A percentile compares a stretch with the other conserved stretches of the same genome.
phyloP scores from a whole-genome alignment of 2,329 filamentous ascomycete species.

The Huntiella moniliformis region DNA sequence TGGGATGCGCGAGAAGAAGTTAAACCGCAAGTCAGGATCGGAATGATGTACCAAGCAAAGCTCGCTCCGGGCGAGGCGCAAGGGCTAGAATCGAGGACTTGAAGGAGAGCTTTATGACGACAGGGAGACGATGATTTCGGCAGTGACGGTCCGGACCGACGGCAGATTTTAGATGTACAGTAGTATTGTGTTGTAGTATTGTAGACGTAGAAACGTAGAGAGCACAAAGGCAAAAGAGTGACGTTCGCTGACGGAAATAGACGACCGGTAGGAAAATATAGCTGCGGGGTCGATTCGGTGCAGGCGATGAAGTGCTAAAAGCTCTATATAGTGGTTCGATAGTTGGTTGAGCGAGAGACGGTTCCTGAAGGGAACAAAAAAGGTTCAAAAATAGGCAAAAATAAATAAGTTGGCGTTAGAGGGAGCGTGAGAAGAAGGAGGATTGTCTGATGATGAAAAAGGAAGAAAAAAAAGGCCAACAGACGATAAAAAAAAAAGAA shows the following conservation, averaged over 20 bases:
- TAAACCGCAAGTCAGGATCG: background rate
- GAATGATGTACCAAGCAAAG: constrained; percentile 5
- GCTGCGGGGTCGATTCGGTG: no score
- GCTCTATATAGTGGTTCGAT: background rate
- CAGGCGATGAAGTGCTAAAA: no score
- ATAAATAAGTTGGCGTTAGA: background rate
- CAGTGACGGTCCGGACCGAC: background rate
- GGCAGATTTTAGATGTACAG: no score
- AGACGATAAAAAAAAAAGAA: constrained; percentile 5
- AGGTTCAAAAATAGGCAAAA: constrained; percentile 3
- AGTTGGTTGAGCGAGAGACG: constrained; percentile 1
- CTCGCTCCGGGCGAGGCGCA: constrained; percentile 9
- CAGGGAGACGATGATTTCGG: background rate
- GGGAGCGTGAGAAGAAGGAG: constrained; percentile 4
- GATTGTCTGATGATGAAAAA: background rate
- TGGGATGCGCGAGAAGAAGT: background rate
- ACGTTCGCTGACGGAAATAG: background rate
- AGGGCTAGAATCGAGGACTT: background rate
- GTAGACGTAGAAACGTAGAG: no score
- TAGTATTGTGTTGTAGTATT: no score
- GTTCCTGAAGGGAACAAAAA: constrained; percentile 2
- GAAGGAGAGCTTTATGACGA: background rate
- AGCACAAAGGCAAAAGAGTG: background rate
- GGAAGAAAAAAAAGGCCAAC: background rate
- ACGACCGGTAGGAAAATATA: background rate